Evolutionary conservation across 345 rosid genomes (phyloP), one percentile per base, ranked within the genome.

Genomic region (Salix viminalis): DNA sequence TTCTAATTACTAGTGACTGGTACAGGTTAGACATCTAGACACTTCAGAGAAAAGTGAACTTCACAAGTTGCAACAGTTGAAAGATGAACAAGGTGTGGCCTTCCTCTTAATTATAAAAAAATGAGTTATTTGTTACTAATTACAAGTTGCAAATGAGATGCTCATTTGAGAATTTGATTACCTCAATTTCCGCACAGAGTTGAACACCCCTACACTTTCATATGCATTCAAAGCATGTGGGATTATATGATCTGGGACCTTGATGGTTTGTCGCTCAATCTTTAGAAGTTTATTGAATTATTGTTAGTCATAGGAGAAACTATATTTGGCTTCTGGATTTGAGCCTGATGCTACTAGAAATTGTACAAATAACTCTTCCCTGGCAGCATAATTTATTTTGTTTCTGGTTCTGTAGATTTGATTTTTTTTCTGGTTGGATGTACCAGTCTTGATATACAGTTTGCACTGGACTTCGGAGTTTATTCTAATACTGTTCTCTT

Each of bases 11-110:
- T 48, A 15, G 73, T 77, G 66, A 62, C 81, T 67, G 52, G 74
- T 85, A 82, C 84, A 96, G 99, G 99, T 96, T 75, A 91, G 95
- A 50, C 98, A 96, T 88, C 94, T 96, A 68, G 99, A 96, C 86
- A 96, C 99, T 30, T 93, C 98, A 67, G 99, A 96, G 84, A 96
- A 96, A 94, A 96, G 98, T 50, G 98, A 96, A 82, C 93, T 96
- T 77, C 92, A 96, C 91, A 96, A 96, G 87, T 85, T 96, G 80
- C 99, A 96, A 72, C 99, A 92, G 80, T 85, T 94, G 88, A 96
- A 96, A 88, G 99, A 96, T 89, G 99, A 96, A 81, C 99, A 96
- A 94, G 99, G 99, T 96, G 44, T 58, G 79, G 46, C 48, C 44
- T 42, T 65, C 28, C 67, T 34, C 19, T 64, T 42, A 19, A 21